Percentiles rank a stretch among this genome's conserved stretches.
Evolutionary conservation across 2,329 filamentous ascomycete species (phyloP).

Genomic region (Epichloe sp.): DNA sequence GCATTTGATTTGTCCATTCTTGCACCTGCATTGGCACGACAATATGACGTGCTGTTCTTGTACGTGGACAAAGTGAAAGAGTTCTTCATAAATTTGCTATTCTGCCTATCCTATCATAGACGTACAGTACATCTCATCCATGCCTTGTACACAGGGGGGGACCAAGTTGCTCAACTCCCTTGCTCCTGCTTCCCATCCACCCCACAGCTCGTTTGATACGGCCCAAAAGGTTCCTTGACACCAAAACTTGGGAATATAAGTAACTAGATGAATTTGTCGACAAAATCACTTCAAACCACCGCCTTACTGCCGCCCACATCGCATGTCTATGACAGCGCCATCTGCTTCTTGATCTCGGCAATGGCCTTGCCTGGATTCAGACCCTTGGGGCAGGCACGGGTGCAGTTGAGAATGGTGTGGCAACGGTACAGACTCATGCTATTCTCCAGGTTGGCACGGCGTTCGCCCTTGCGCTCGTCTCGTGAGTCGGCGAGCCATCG

Average conservation of each 20-base stretch:
- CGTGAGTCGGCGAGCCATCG: constrained; percentile 92
- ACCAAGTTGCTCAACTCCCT: constrained; percentile 1
- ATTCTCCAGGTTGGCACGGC: constrained; percentile 89
- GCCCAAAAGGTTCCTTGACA: constrained; percentile 1
- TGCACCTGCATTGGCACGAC: neutral
- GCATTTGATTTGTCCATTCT: too few species aligned
- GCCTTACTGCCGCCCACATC: neutral
- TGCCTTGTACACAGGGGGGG: constrained; percentile 5
- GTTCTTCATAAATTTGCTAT: constrained; percentile 1
- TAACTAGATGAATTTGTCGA: neutral
- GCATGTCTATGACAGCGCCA: constrained; percentile 41
- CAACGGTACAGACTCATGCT: constrained; percentile 98
- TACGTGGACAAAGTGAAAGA: constrained; percentile 3
- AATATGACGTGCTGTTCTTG: too few species aligned
- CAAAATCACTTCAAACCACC: neutral
- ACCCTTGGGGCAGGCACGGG: constrained; percentile 94
- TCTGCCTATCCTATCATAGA: constrained; percentile 2
- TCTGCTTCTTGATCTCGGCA: constrained; percentile 96
- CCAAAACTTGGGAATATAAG: neutral
- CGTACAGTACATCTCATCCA: constrained; percentile 8
- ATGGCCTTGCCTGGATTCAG: constrained; percentile 92
- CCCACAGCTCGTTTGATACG: neutral
- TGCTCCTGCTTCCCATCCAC: neutral
- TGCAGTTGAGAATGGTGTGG: constrained; percentile 99
- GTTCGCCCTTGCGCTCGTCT: constrained; percentile 78